Conservation (phyloP, 352 stramenopile genomes). For the Hyaloperonospora arabidopsidis region DNA sequence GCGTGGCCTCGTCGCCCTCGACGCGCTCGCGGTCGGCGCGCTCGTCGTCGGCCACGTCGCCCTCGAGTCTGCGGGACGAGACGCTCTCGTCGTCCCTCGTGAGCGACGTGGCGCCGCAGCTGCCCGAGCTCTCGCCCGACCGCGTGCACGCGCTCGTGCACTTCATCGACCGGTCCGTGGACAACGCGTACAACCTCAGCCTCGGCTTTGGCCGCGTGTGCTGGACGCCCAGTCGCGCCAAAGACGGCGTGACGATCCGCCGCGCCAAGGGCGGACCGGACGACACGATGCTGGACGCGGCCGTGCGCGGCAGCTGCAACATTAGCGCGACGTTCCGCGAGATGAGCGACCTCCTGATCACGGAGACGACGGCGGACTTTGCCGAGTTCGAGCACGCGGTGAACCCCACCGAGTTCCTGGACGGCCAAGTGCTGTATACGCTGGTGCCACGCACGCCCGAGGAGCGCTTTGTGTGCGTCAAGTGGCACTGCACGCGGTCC, state of each 20-base stretch:
- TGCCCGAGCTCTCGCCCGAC: constrained; percentile 36
- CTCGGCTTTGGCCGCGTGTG: constrained; percentile 66
- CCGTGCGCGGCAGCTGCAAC: constrained; percentile 65
- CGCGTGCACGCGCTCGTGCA: constrained; percentile 43
- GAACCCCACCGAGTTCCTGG: constrained; percentile 69
- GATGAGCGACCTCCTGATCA: constrained; percentile 72
- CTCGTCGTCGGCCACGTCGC: constrained; percentile 22
- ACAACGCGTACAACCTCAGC: constrained; percentile 76
- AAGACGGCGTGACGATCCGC: constrained; percentile 64
- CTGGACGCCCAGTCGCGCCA: constrained; percentile 58
- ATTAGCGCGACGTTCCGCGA: constrained; percentile 65
- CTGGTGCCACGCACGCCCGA: constrained; percentile 52
- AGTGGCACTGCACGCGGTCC: constrained; percentile 75
- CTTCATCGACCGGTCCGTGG: constrained; percentile 69
- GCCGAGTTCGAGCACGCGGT: constrained; percentile 48
- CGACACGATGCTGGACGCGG: constrained; percentile 53
- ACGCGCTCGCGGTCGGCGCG: constrained; percentile 13
- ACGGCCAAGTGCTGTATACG: constrained; percentile 68
- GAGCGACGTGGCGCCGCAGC: constrained; percentile 16
- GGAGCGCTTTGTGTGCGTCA: constrained; percentile 73
- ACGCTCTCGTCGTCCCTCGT: constrained; percentile 27
- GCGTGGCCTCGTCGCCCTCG: constrained; percentile 8
- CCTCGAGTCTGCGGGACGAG: constrained; percentile 26
- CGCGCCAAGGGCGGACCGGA: constrained; percentile 49
- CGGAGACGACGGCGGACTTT: constrained; percentile 62